Percentiles rank a stretch among this genome's conserved stretches.
These are phyloP conservation scores for Microascus cirrosus DNA, from an alignment of 2,329 filamentous ascomycete genomes.

Conservation along the genomic window DNA sequence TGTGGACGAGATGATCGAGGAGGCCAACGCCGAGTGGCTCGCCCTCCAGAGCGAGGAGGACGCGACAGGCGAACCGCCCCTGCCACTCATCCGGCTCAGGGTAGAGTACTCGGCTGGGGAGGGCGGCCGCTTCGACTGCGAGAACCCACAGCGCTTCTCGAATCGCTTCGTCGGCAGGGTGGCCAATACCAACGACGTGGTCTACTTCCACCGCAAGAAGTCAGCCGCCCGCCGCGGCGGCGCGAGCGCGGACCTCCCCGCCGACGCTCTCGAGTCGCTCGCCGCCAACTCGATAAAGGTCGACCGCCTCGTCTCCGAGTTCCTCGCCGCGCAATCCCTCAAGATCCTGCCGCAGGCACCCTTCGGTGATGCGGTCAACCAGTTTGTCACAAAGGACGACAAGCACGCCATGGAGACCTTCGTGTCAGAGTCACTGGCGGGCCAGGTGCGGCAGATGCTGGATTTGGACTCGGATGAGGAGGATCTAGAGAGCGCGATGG, in stretches of 20 bases:
- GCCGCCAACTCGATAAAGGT: slow-evolving; percentile 54
- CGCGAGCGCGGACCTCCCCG: slow-evolving; percentile 48
- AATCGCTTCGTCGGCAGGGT: slow-evolving; percentile 85
- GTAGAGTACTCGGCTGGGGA: slow-evolving; percentile 84
- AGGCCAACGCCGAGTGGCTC: slow-evolving; percentile 74
- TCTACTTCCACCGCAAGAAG: slow-evolving; percentile 89
- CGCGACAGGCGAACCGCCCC: slow-evolving; percentile 37
- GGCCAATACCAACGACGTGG: slow-evolving; percentile 86
- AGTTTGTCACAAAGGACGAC: slow-evolving; percentile 93
- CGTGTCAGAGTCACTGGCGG: slow-evolving; percentile 58
- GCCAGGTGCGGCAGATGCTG: slow-evolving; percentile 60
- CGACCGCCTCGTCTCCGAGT: slow-evolving; percentile 79
- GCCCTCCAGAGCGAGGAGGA: slow-evolving; percentile 59
- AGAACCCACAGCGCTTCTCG: slow-evolving; percentile 93
- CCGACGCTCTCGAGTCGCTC: slow-evolving; percentile 45
- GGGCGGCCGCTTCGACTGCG: slow-evolving; percentile 76
- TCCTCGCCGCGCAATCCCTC: slow-evolving; percentile 74
- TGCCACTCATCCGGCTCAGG: slow-evolving; percentile 78
- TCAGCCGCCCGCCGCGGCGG: slow-evolving; percentile 37
- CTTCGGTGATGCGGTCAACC: slow-evolving; percentile 84
- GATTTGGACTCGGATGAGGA: slow-evolving; percentile 52
- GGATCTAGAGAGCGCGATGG: slow-evolving; percentile 64
- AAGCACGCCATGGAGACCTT: slow-evolving; percentile 83
- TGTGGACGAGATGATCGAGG: slow-evolving; percentile 76
- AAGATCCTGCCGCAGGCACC: slow-evolving; percentile 88